Evolutionary conservation across 495 filamentous ascomycete species (phyloP).

Genomic region (Mycothermus thermophilus): DNA sequence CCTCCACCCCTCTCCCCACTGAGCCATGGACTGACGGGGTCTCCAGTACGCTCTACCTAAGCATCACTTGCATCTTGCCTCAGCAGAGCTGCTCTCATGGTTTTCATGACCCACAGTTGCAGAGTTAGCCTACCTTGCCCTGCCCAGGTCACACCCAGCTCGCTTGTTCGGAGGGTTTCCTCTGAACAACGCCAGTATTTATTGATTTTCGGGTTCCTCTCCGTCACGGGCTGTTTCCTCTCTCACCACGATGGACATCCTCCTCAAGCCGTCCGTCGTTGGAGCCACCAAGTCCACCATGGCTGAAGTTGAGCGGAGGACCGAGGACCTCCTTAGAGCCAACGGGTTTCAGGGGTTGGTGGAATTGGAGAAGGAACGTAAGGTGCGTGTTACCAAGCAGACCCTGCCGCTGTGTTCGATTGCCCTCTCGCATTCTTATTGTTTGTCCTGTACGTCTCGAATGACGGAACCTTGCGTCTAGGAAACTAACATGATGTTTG

Average conservation of each 20-base stretch:
- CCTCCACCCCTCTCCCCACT: too few species aligned
- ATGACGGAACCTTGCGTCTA: too few species aligned
- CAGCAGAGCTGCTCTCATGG: too few species aligned
- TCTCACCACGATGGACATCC: constrained; percentile 14
- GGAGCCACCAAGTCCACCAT: constrained; percentile 14
- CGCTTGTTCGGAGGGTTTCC: neutral
- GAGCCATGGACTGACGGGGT: too few species aligned
- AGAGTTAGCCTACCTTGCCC: neutral
- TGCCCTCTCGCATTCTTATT: constrained; percentile 10
- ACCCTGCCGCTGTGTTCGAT: constrained; percentile 4
- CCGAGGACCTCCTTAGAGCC: constrained; percentile 21
- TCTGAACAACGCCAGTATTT: neutral
- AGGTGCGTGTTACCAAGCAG: constrained; percentile 26
- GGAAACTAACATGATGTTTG: constrained; percentile 13
- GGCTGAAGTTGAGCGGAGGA: constrained; percentile 13
- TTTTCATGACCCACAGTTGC: neutral
- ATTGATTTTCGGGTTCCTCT: constrained; percentile 4
- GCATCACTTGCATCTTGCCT: too few species aligned
- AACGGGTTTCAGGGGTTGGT: constrained; percentile 37
- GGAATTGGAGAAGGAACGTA: constrained; percentile 37
- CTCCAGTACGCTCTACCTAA: too few species aligned
- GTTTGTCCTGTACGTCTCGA: constrained; percentile 10
- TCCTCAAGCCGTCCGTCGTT: constrained; percentile 9
- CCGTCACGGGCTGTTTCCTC: constrained; percentile 4
- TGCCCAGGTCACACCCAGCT: constrained; percentile 1